Evolutionary conservation across 345 rosid species (phyloP).

Genomic region (Linum trigynum): DNA sequence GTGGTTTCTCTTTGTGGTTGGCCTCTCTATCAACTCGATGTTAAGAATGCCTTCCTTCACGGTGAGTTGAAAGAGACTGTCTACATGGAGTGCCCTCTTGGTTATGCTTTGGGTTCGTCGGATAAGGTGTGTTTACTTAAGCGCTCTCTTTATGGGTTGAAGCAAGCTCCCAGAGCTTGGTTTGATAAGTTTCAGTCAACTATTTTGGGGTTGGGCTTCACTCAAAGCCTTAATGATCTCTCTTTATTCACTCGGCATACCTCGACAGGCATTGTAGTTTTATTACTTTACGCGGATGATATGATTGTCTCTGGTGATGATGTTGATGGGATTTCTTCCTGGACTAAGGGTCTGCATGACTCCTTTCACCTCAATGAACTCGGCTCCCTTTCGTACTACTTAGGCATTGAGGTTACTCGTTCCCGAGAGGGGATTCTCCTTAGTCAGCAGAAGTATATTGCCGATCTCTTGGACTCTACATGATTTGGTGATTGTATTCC

Average conservation of each 20-base stretch:
- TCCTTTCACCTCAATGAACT: not conserved
- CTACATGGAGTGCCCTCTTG: not conserved
- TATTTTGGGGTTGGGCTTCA: not conserved
- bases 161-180: not conserved
- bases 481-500: not conserved
- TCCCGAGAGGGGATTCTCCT: not conserved
- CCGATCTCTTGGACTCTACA: not conserved
- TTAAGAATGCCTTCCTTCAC: not conserved
- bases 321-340: not conserved
- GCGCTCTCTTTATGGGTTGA: not conserved
- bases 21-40: not conserved
- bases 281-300: not conserved
- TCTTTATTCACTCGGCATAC: not conserved
- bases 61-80: not conserved
- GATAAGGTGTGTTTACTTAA: not conserved
- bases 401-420: not conserved
- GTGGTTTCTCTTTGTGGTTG: not conserved
- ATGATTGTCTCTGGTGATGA: not conserved
- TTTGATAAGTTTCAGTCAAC: not conserved
- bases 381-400: not conserved
- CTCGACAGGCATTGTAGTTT: not conserved
- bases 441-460: not conserved
- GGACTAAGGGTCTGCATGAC: not conserved
- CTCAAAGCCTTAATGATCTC: not conserved
- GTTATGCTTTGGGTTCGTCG: not conserved